Evolutionary conservation across 495 filamentous ascomycete genomes (phyloP).

Genomic region (Extremus antarcticus): DNA sequence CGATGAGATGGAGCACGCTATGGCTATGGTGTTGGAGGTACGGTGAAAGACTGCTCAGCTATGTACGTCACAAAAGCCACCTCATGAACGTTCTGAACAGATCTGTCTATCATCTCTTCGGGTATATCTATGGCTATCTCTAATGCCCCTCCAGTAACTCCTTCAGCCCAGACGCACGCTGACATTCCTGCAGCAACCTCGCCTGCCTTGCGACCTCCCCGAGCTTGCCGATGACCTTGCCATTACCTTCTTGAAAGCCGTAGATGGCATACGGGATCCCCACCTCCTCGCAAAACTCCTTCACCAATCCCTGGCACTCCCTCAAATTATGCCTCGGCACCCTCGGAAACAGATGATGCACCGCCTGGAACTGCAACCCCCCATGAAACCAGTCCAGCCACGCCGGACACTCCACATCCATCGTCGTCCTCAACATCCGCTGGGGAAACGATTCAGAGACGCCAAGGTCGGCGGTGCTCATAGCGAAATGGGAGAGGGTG

Average conservation of each 20-base stretch:
- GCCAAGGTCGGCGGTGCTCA: constrained; percentile 88
- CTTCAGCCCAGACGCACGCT: constrained; percentile 42
- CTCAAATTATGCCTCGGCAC: constrained; percentile 94
- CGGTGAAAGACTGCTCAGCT: no score
- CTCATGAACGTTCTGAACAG: no score
- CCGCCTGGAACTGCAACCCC: constrained; percentile 90
- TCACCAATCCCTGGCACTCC: constrained; percentile 66
- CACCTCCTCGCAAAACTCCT: constrained; percentile 82
- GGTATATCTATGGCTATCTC: not conserved
- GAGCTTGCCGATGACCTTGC: constrained; percentile 70
- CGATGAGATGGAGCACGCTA: not conserved
- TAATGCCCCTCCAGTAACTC: constrained; percentile 18
- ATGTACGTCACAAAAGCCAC: no score
- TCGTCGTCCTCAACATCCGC: constrained; percentile 92
- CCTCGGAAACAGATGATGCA: constrained; percentile 90
- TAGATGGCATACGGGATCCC: constrained; percentile 89
- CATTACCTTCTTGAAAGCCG: constrained; percentile 88
- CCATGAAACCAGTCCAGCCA: constrained; percentile 99
- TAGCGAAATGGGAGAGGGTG: constrained; percentile 91
- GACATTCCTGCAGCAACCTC: constrained; percentile 76
- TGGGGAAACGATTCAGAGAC: constrained; percentile 85
- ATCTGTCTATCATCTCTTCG: no score
- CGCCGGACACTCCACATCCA: constrained; percentile 91
- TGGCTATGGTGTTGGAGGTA: not conserved
- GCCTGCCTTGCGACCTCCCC: constrained; percentile 83